A percentile compares a stretch with the other conserved stretches of the same genome.
Conservation (phyloP, 495 filamentous ascomycete species). For the Cercophora samala region DNA sequence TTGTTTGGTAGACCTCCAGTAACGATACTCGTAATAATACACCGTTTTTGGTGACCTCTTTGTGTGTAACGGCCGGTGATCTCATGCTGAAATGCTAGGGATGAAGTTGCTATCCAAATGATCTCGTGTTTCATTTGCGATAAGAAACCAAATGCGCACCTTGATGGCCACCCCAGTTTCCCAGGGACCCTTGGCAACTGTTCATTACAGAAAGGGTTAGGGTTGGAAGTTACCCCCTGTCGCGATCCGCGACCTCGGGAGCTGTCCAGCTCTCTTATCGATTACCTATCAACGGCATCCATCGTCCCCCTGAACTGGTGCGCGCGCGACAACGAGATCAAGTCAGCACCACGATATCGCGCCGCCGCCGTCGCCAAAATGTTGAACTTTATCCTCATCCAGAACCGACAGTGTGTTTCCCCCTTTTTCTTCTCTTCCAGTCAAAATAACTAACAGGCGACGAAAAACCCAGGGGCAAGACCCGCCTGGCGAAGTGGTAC, state of each 20-base stretch:
- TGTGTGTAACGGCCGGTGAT: too few species aligned
- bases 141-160: not conserved
- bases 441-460: not conserved
- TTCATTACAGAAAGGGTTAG: too few species aligned
- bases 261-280: not conserved
- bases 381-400: slow-evolving; percentile 92
- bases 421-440: not conserved
- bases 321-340: slow-evolving; percentile 8
- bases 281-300: not conserved
- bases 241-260: not conserved
- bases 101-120: too few species aligned
- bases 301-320: not conserved
- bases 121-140: too few species aligned
- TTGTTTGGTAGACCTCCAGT: not conserved
- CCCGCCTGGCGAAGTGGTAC: slow-evolving; percentile 98
- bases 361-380: slow-evolving; percentile 38
- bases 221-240: too few species aligned
- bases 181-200: too few species aligned
- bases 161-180: not conserved
- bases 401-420: slow-evolving; percentile 79
- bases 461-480: slow-evolving; percentile 97
- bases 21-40: not conserved
- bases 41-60: too few species aligned
- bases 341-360: too few species aligned
- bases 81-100: too few species aligned